Conservation (phyloP, 1,284 basidiomycete species). For the Vanrija pseudolonga region DNA sequence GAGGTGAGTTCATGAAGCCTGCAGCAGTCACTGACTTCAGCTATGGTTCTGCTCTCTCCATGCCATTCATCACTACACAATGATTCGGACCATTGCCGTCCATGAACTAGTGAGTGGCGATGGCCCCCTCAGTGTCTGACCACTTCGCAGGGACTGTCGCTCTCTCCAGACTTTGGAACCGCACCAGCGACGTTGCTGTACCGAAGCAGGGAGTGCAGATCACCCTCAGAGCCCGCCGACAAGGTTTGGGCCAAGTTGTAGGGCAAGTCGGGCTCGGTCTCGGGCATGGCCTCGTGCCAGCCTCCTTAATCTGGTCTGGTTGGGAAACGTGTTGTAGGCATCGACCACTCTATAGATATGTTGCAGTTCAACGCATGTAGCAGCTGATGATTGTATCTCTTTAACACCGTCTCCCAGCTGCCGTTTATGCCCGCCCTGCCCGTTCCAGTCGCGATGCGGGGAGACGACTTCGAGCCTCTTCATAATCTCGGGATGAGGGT, state of each 20-base stretch:
- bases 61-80: conserved; percentile 46
- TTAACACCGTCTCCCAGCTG: no score
- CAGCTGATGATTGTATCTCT: no score
- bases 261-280: no score
- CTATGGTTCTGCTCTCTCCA: conserved; percentile 46
- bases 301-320: no score
- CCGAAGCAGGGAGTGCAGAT: conserved; percentile 20
- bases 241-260: conserved; percentile 17
- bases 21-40: conserved; percentile 10
- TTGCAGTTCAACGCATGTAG: no score
- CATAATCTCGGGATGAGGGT: no score
- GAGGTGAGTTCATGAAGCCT: conserved; percentile 31
- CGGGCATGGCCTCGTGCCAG: background rate
- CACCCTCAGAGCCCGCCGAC: conserved; percentile 6
- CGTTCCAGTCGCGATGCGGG: no score
- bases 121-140: background rate
- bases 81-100: conserved; percentile 45
- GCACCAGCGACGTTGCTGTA: conserved; percentile 44
- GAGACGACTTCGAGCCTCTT: no score
- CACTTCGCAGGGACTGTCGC: conserved; percentile 26
- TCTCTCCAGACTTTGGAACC: conserved; percentile 45
- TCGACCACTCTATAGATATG: no score
- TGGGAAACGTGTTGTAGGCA: no score
- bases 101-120: conserved; percentile 40
- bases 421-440: no score